phyloP scores from a whole-genome alignment of 2,329 filamentous ascomycete species.

The Teratosphaeria nubilosa region DNA sequence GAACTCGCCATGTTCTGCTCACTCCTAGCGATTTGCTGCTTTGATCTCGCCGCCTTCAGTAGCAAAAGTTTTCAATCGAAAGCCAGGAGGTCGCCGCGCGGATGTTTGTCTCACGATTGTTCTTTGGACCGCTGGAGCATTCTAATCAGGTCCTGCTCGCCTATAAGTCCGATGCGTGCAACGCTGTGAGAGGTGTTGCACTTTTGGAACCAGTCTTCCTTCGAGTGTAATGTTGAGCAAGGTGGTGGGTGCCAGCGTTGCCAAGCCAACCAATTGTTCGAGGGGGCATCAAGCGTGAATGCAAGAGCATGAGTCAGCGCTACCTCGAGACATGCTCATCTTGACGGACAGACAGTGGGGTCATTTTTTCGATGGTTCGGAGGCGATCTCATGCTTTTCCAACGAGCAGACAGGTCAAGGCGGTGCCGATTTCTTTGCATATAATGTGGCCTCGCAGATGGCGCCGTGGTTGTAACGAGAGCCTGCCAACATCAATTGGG shows the following conservation, averaged over 20 bases:
- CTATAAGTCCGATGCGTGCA: background rate
- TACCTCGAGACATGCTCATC: background rate
- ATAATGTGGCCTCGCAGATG: no score
- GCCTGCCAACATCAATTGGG: no score
- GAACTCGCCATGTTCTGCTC: background rate
- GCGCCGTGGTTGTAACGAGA: no score
- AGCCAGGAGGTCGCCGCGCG: background rate
- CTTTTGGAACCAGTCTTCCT: background rate
- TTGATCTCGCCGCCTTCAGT: background rate
- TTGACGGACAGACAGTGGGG: no score
- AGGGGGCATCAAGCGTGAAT: background rate
- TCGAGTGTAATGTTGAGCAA: background rate
- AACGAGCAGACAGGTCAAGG: no score
- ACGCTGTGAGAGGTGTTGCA: background rate
- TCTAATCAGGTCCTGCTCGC: background rate
- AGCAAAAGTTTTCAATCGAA: background rate
- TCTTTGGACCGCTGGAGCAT: background rate
- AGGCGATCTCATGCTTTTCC: no score
- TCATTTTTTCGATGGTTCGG: no score
- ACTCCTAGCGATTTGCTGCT: background rate
- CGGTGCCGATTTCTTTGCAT: no score
- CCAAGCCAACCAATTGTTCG: background rate
- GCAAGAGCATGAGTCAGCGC: background rate
- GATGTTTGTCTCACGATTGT: background rate
- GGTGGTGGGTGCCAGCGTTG: background rate